Conservation (phyloP, 1,284 basidiomycete genomes). For the Neonothopanus nambi region DNA sequence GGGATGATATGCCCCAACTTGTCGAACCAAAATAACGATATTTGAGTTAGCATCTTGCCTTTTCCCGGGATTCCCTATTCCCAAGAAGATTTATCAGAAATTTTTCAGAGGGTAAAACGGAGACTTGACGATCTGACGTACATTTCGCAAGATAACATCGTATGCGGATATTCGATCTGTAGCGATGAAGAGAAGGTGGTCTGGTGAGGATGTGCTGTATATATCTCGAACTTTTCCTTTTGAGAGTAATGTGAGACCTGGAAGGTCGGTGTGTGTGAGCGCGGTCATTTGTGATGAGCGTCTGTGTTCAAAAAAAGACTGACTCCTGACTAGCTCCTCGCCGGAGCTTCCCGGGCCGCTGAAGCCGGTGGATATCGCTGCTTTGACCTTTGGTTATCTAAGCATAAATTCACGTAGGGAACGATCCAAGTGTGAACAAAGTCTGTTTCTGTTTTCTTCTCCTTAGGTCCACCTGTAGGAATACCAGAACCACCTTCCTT, state of each 20-base stretch:
- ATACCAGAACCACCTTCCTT: background rate
- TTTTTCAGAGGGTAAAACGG: too few species aligned
- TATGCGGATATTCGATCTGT: conserved; percentile 97
- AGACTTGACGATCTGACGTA: conserved; percentile 37
- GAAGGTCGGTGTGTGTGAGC: conserved; percentile 55
- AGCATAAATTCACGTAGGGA: conserved; percentile 48
- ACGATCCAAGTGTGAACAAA: conserved; percentile 70
- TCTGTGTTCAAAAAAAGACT: too few species aligned
- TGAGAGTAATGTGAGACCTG: conserved; percentile 65
- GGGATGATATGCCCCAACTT: conserved; percentile 78
- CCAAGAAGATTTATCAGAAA: conserved; percentile 1
- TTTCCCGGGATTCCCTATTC: conserved; percentile 90
- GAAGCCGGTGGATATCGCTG: too few species aligned
- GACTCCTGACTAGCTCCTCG: too few species aligned
- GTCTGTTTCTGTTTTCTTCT: conserved; percentile 88
- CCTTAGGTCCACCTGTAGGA: conserved; percentile 29
- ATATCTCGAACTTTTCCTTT: conserved; percentile 94
- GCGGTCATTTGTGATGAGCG: conserved; percentile 26
- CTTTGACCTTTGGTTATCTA: background rate
- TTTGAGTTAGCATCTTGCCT: conserved; percentile 85
- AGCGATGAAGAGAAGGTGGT: conserved; percentile 89
- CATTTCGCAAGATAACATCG: conserved; percentile 92
- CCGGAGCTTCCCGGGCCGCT: too few species aligned
- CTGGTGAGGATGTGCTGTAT: conserved; percentile 69
- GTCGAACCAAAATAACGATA: conserved; percentile 96